Base-by-base conservation (phyloP, 179 eudicot genomes). In the Amaranthus tricolor region DNA sequence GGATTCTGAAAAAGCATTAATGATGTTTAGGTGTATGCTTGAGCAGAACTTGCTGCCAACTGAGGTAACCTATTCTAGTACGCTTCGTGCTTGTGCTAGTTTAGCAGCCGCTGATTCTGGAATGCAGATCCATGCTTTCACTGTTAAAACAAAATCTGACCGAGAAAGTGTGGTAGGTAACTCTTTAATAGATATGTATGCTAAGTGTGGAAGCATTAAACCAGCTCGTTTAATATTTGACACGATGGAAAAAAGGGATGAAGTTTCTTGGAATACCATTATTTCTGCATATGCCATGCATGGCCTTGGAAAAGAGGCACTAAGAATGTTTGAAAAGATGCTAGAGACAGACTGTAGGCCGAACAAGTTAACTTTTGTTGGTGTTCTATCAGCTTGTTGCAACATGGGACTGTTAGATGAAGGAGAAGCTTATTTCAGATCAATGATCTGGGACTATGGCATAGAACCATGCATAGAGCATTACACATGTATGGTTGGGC, bases 401-500 rank as follows among this genome's bases (percentile, higher is more conserved):
- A 90, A 89, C 79, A 86, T 88, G 52, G 92, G 92, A 53, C 81
- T 86, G 52, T 70, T 87, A 72, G 87, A 85, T 53, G 87, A 79
- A 79, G 96, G 96, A 15, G 70, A 84, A 68, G 66, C 79, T 67
- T 84, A 84, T 81, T 87, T 90, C 58, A 65, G 74, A 66, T 82
- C 87, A 59, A 90, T 90, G 96, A 47, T 71, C 45, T 54, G 66
- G 73, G 82, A 84, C 8, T 89, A 84, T 82, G 77, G 84, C 15
- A 79, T 90, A 79, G 83, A 88, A 80, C 97, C 97, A 19, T 89
- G 88, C 49, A 81, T 92, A 66, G 93, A 92, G 84, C 97, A 92
- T 78, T 89, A 87, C 58, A 86, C 97, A 24, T 92, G 96, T 84
- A 92, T 92, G 96, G 88, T 90, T 59, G 85, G 91, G 85, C 91